Conservation (phyloP, 495 filamentous ascomycete genomes). For the Xylaria longipes region DNA sequence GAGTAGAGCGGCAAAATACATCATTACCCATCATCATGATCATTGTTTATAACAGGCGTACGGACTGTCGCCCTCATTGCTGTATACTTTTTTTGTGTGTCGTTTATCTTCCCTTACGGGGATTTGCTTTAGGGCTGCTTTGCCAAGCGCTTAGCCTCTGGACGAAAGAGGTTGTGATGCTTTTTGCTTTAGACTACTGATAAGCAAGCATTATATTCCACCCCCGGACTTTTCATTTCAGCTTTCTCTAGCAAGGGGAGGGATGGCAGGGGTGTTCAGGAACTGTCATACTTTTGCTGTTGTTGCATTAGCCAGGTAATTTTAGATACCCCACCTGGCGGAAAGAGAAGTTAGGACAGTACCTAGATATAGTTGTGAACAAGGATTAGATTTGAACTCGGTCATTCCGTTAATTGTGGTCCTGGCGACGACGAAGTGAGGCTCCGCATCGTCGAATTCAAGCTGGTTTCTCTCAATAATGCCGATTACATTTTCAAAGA, state of each 20-base stretch:
- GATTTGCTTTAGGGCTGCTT: background rate
- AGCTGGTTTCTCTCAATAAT: background rate
- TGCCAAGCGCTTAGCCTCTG: background rate
- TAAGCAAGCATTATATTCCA: conserved; percentile 1
- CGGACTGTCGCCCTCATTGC: conserved; percentile 28
- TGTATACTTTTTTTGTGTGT: conserved; percentile 35
- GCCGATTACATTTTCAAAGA: background rate
- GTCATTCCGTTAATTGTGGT: background rate
- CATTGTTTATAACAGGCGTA: conserved; percentile 28
- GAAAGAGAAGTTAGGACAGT: conserved; percentile 9
- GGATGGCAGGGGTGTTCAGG: conserved; percentile 20
- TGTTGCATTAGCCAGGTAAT: conserved; percentile 21
- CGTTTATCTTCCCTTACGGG: conserved; percentile 6
- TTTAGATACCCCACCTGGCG: conserved; percentile 25
- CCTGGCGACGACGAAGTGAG: background rate
- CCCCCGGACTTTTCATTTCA: conserved; percentile 5
- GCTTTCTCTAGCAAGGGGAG: conserved; percentile 13
- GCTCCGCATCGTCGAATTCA: background rate
- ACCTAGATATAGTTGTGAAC: conserved; percentile 18
- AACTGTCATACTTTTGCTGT: background rate
- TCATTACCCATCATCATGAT: conserved; percentile 8
- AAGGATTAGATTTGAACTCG: background rate
- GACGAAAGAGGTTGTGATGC: background rate
- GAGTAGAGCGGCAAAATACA: conserved; percentile 32
- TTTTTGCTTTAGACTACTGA: background rate